phyloP scores from a whole-genome alignment of 805 yeast genomes.

The Wilhelminamyces savonicus region DNA sequence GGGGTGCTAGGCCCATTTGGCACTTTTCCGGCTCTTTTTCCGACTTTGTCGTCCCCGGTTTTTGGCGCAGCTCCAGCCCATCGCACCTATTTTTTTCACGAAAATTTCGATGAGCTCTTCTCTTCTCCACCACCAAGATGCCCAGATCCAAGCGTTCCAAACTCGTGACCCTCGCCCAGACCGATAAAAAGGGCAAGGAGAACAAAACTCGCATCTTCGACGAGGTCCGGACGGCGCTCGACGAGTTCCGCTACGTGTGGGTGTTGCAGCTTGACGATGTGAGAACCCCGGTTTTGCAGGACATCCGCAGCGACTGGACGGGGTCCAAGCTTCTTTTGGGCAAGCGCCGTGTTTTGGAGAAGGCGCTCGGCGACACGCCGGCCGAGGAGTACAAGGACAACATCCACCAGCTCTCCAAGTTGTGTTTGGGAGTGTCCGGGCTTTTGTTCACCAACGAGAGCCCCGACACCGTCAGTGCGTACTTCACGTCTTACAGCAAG shows the following conservation, averaged over 20 bases:
- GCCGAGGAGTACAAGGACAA: conserved; percentile 90
- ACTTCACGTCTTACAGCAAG: conserved; percentile 71
- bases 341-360: conserved; percentile 85
- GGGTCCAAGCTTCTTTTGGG: conserved; percentile 90
- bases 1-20: too few relatives aligned
- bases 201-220: conserved; percentile 89
- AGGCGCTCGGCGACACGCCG: conserved; percentile 82
- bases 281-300: conserved; percentile 92
- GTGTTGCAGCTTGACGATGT: conserved; percentile 83
- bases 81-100: too few relatives aligned
- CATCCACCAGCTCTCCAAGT: conserved; percentile 59
- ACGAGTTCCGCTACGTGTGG: conserved; percentile 74
- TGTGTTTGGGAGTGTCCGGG: conserved; percentile 76
- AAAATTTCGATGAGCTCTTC: too few relatives aligned
- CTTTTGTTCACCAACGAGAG: conserved; percentile 83
- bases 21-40: too few relatives aligned
- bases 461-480: conserved; percentile 84
- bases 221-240: conserved; percentile 79
- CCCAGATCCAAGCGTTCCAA: conserved; percentile 97
- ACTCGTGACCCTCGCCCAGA: conserved; percentile 90
- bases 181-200: conserved; percentile 92
- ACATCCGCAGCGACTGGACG: conserved; percentile 85
- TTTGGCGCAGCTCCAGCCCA: too few relatives aligned
- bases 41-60: too few relatives aligned
- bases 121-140: too few relatives aligned